phyloP scores from a whole-genome alignment of 768 basidiomycete genomes.

The Gloeophyllum trabeum region DNA sequence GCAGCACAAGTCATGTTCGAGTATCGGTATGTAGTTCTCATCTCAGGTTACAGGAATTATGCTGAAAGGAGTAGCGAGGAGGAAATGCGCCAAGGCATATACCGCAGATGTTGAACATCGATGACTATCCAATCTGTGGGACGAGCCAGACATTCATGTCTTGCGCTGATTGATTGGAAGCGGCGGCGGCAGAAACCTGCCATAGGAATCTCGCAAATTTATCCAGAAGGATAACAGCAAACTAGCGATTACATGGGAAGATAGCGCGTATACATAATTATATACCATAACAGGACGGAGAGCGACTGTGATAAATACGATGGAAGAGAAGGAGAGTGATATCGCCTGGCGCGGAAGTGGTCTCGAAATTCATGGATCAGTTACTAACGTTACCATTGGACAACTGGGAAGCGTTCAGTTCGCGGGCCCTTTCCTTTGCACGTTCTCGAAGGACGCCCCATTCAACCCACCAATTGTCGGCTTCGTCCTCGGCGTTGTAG shows the following conservation, averaged over 20 bases:
- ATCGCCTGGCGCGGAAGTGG: no score
- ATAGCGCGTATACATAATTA: no score
- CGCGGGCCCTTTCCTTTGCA: constrained; percentile 5
- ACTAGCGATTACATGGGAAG: no score
- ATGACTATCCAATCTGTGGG: not conserved
- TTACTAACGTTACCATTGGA: not conserved
- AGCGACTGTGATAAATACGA: no score
- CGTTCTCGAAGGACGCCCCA: constrained; percentile 19
- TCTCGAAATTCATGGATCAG: not conserved
- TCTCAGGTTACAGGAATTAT: constrained; percentile 1
- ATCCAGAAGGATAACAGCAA: no score
- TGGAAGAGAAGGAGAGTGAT: no score
- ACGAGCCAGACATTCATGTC: no score
- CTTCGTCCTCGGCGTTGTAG: constrained; percentile 24
- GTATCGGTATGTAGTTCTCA: constrained; percentile 52
- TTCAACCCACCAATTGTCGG: constrained; percentile 25
- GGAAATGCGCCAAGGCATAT: constrained; percentile 55
- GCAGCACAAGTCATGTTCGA: constrained; percentile 93
- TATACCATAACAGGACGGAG: not conserved
- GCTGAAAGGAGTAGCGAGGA: constrained; percentile 41
- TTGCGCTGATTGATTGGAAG: no score
- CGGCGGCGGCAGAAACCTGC: no score
- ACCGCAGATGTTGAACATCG: constrained; percentile 28
- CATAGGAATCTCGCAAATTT: no score
- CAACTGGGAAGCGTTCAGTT: not conserved